Conservation (phyloP, 2,329 filamentous ascomycete species). For the Cercospora zeina region DNA sequence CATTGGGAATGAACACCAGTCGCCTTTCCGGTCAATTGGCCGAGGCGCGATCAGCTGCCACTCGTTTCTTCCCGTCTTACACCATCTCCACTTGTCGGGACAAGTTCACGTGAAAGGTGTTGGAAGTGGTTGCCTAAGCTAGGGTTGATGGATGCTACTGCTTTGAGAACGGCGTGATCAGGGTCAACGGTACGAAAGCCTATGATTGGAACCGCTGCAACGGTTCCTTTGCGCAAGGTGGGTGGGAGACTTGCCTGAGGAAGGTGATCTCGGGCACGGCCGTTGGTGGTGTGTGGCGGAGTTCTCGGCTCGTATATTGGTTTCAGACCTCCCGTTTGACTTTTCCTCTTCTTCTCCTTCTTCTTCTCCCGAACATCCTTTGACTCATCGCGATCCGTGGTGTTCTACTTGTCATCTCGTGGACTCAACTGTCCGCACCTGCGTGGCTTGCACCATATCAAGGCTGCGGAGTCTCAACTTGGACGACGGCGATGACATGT, state of each 20-base stretch:
- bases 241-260: constrained; percentile 9
- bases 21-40: constrained; percentile 2
- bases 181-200: background rate
- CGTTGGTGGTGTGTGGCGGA: constrained; percentile 14
- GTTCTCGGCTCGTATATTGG: constrained; percentile 13
- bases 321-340: background rate
- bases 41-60: background rate
- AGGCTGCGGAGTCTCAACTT: background rate
- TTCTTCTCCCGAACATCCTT: background rate
- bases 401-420: background rate
- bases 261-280: background rate
- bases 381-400: background rate
- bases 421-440: background rate
- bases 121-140: constrained; percentile 13
- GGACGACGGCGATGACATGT: background rate
- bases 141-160: background rate
- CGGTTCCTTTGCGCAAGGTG: constrained; percentile 5
- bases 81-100: constrained; percentile 1
- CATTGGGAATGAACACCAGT: background rate
- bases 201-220: background rate
- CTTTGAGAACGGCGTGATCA: background rate
- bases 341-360: background rate
- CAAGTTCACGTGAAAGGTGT: background rate
- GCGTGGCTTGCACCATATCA: background rate
- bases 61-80: constrained; percentile 5